Evolutionary conservation across 1,139 yeast species (phyloP).

Genomic region (Kodamaea alishanica): DNA sequence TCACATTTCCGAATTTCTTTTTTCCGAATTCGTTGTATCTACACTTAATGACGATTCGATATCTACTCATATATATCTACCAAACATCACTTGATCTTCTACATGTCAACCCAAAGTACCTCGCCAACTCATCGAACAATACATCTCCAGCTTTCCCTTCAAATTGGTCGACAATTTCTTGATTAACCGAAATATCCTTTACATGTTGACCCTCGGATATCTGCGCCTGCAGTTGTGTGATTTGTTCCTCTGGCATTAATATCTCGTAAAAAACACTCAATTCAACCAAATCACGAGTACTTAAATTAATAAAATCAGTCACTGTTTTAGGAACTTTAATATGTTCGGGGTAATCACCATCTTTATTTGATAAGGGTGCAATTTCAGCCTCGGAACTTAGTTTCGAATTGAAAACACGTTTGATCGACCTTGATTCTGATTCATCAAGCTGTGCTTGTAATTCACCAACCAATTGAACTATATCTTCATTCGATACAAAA

Average conservation of each 20-base stretch:
- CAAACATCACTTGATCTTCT: constrained; percentile 42
- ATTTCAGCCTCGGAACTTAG: constrained; percentile 11
- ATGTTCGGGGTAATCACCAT: constrained; percentile 64
- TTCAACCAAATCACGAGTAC: constrained; percentile 42
- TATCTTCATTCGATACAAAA: constrained; percentile 74
- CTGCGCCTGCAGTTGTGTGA: constrained; percentile 5
- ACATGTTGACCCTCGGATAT: constrained; percentile 4
- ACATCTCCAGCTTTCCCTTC: constrained; percentile 37
- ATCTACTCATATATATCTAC: background rate
- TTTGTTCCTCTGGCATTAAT: constrained; percentile 41
- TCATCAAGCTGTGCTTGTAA: constrained; percentile 80
- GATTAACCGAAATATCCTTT: constrained; percentile 20
- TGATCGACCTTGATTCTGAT: constrained; percentile 62
- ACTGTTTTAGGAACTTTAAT: constrained; percentile 57
- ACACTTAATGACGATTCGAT: background rate
- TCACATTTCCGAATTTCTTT: no score
- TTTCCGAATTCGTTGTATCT: no score
- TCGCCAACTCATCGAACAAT: constrained; percentile 60
- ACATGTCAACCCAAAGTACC: constrained; percentile 60
- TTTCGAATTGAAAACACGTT: constrained; percentile 51
- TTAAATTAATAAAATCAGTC: constrained; percentile 47
- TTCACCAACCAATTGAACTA: constrained; percentile 71
- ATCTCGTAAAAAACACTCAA: constrained; percentile 71
- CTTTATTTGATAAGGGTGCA: constrained; percentile 15
- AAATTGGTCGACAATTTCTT: constrained; percentile 33